phyloP scores from a whole-genome alignment of 129 eudicot genomes.

The Gnaphalium uliginosum region DNA sequence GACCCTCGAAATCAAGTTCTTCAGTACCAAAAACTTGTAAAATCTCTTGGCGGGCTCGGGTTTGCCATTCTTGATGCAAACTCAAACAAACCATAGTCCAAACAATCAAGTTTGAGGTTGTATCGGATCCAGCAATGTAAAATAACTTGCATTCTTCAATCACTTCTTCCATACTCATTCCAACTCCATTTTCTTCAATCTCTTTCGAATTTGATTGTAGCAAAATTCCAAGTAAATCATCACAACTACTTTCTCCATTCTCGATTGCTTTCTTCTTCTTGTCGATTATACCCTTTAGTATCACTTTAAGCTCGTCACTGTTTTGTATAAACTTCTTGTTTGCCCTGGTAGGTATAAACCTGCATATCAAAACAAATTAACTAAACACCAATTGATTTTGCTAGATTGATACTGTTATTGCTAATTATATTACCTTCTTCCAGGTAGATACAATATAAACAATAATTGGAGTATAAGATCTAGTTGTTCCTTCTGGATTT shows the following conservation, averaged over 20 bases:
- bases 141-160: conserved; percentile 52
- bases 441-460: conserved; percentile 22
- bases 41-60: conserved; percentile 51
- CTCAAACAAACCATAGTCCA: conserved; percentile 57
- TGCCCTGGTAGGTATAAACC: conserved; percentile 42
- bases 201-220: conserved; percentile 34
- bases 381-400: background rate
- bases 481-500: conserved; percentile 35
- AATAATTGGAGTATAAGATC: conserved; percentile 20
- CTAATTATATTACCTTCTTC: conserved; percentile 29
- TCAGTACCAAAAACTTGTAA: conserved; percentile 34
- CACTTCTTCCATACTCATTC: conserved; percentile 36
- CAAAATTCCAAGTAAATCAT: conserved; percentile 48
- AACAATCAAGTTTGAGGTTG: conserved; percentile 37
- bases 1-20: conserved; percentile 37
- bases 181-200: conserved; percentile 31
- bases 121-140: conserved; percentile 46
- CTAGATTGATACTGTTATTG: background rate
- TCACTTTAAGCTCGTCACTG: conserved; percentile 18
- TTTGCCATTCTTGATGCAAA: conserved; percentile 51
- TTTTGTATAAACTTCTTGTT: conserved; percentile 40
- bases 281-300: conserved; percentile 37
- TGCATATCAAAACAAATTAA: conserved; percentile 10
- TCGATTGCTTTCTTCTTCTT: conserved; percentile 42
- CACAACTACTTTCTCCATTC: conserved; percentile 28